Percentiles rank a stretch among this genome's conserved stretches.
These are phyloP conservation scores for Xylaria sp. DNA, from an alignment of 2,329 filamentous ascomycete genomes.

Conservation along the genomic window DNA sequence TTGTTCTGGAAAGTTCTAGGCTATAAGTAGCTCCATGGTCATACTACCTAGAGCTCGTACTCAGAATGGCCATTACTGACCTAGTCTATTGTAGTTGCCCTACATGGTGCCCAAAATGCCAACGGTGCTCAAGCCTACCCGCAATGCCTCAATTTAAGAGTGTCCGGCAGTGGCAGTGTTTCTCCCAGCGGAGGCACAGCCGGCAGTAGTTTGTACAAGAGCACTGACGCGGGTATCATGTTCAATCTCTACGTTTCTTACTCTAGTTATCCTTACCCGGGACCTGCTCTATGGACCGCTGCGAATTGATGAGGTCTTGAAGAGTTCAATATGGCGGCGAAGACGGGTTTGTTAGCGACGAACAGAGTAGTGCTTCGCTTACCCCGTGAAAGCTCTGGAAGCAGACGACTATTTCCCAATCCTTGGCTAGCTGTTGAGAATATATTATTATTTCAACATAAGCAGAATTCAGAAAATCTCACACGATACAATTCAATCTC, in stretches of 20 bases:
- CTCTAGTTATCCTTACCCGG: constrained; percentile 44
- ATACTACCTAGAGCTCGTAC: neutral
- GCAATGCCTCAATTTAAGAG: constrained; percentile 58
- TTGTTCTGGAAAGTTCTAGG: neutral
- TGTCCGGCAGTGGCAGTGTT: constrained; percentile 51
- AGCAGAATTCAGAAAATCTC: neutral
- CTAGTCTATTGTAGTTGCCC: neutral
- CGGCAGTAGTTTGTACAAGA: constrained; percentile 48
- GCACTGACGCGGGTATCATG: constrained; percentile 45
- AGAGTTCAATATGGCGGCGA: neutral
- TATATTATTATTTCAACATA: neutral
- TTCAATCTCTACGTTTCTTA: constrained; percentile 43
- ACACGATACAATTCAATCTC: neutral
- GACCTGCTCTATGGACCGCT: constrained; percentile 43
- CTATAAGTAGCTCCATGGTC: neutral
- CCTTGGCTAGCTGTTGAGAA: neutral
- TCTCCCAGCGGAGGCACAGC: constrained; percentile 47
- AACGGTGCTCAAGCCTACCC: constrained; percentile 56
- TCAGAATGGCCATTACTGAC: neutral
- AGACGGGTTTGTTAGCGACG: neutral
- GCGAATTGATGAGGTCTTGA: constrained; percentile 35
- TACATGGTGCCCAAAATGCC: constrained; percentile 47
- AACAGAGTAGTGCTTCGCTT: neutral
- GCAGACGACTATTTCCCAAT: too few species aligned
- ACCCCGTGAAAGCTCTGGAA: neutral